Conservation (phyloP, 495 filamentous ascomycete genomes). For the Daldinia grandis region DNA sequence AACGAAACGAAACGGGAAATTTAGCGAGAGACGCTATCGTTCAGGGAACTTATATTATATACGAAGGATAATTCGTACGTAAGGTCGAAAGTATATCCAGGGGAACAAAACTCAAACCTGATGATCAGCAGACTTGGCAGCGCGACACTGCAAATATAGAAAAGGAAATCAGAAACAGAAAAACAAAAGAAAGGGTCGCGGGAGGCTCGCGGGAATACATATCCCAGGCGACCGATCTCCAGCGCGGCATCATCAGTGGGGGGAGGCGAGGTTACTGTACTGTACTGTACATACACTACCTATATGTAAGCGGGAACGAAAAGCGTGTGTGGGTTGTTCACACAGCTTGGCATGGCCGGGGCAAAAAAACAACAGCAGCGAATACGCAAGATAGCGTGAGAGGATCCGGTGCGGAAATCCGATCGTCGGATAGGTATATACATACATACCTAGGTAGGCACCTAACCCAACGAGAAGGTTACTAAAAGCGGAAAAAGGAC, state of each 20-base stretch:
- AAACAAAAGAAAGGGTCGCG: constrained; percentile 9
- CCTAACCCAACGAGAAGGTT: constrained; percentile 38
- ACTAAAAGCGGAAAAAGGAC: constrained; percentile 33
- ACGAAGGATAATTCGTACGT: not conserved
- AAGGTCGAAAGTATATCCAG: not conserved
- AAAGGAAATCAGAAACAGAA: not conserved
- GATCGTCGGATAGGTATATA: not conserved
- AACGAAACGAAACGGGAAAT: constrained; percentile 1
- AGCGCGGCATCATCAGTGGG: constrained; percentile 22
- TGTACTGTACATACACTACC: too few species aligned
- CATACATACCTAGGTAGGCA: too few species aligned
- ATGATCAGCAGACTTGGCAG: constrained; percentile 11
- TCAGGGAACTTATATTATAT: not conserved
- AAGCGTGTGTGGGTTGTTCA: not conserved
- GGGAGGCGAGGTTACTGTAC: too few species aligned
- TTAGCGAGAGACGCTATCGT: constrained; percentile 1
- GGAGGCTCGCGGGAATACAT: constrained; percentile 17
- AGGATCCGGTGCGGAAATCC: constrained; percentile 3
- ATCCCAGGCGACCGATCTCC: constrained; percentile 24
- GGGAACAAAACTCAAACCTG: not conserved
- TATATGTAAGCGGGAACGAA: not conserved
- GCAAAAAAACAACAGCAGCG: not conserved
- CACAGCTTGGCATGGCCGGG: not conserved
- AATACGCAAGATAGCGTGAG: constrained; percentile 17
- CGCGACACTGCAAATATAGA: constrained; percentile 3